Conservation (phyloP, 129 eudicot species). For the Erigeron canadensis region DNA sequence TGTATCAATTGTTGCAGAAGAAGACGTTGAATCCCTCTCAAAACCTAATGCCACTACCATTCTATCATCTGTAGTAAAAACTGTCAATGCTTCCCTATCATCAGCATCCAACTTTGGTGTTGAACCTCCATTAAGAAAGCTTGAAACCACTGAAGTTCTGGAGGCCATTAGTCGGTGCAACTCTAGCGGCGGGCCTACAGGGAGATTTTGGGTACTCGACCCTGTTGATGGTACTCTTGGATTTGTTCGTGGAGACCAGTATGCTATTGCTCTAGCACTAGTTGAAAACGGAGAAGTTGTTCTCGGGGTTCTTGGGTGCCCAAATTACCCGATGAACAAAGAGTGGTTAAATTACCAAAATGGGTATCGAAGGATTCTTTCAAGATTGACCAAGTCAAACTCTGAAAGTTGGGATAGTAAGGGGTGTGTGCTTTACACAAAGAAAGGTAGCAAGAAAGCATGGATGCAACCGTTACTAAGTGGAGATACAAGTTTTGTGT, state of each 20-base stretch:
- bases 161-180: conserved; percentile 76
- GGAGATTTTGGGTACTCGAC: conserved; percentile 85
- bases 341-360: conserved; percentile 74
- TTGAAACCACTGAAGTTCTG: conserved; percentile 50
- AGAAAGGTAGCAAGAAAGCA: conserved; percentile 57
- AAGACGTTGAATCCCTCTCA: conserved; percentile 67
- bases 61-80: conserved; percentile 53
- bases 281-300: conserved; percentile 80
- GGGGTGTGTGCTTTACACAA: conserved; percentile 76
- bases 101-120: conserved; percentile 65
- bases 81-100: conserved; percentile 59
- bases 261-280: conserved; percentile 81
- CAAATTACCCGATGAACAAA: conserved; percentile 76
- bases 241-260: conserved; percentile 89
- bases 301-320: conserved; percentile 92
- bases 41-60: conserved; percentile 42
- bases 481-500: conserved; percentile 39
- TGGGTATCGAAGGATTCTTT: conserved; percentile 55
- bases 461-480: conserved; percentile 80
- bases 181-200: conserved; percentile 61
- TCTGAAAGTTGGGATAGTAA: conserved; percentile 41
- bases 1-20: conserved; percentile 82
- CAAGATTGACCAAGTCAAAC: conserved; percentile 46
- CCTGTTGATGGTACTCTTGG: conserved; percentile 93
- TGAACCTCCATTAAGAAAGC: conserved; percentile 38